Evolutionary conservation across 1,284 basidiomycete genomes (phyloP).

Genomic region (Marasmius fiardii): DNA sequence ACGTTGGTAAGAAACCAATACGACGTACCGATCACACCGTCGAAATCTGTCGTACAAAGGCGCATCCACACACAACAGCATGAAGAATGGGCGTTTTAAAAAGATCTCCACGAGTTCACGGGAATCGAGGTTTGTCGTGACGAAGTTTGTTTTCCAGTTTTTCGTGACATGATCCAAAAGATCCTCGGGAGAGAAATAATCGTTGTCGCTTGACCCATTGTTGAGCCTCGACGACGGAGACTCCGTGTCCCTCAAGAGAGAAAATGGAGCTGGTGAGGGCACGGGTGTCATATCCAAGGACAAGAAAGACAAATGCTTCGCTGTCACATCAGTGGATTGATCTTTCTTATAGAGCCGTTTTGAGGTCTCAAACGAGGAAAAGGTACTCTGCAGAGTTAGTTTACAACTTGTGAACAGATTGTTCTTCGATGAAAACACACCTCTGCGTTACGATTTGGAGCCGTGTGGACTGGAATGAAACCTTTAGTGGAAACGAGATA

Average conservation of each 20-base stretch:
- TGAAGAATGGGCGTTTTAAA: slow-evolving; percentile 86
- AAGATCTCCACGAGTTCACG: slow-evolving; percentile 68
- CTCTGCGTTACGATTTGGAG: slow-evolving; percentile 14
- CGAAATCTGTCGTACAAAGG: slow-evolving; percentile 65
- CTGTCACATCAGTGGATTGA: slow-evolving; percentile 12
- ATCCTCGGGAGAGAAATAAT: slow-evolving; percentile 35
- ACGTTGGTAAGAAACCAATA: slow-evolving; percentile 1
- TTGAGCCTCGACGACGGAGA: not conserved
- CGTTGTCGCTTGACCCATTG: slow-evolving; percentile 5
- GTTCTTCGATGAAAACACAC: slow-evolving; percentile 10
- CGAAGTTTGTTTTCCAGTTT: slow-evolving; percentile 80
- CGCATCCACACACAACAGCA: slow-evolving; percentile 85
- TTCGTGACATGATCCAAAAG: slow-evolving; percentile 80
- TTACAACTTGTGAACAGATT: slow-evolving; percentile 1
- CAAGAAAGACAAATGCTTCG: slow-evolving; percentile 23
- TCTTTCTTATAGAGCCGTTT: slow-evolving; percentile 4
- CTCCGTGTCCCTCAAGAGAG: not conserved
- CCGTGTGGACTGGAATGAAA: slow-evolving; percentile 46
- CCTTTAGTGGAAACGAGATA: slow-evolving; percentile 61
- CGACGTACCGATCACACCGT: slow-evolving; percentile 39
- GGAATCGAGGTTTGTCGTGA: slow-evolving; percentile 73
- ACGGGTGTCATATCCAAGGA: slow-evolving; percentile 20
- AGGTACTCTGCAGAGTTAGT: not conserved
- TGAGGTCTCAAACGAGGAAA: not conserved
- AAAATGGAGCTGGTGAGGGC: slow-evolving; percentile 11